These are phyloP conservation scores for Aureobasidium sp. DNA, from an alignment of 2,329 filamentous ascomycete genomes.

Conservation along the genomic window DNA sequence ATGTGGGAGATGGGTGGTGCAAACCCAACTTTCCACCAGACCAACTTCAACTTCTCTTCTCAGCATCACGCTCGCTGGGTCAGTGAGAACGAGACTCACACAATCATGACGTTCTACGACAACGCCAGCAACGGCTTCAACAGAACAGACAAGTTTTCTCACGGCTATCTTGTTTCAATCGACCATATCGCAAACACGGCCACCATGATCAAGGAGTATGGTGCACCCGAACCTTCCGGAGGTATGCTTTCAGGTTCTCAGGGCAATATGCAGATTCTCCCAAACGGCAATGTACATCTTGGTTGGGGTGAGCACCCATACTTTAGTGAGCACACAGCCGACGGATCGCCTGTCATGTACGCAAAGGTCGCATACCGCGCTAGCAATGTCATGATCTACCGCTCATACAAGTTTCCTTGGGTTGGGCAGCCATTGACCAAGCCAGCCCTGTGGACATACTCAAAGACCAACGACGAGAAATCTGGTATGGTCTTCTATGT, in stretches of 20 bases:
- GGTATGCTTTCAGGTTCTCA: conserved; percentile 45
- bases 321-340: conserved; percentile 38
- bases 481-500: conserved; percentile 42
- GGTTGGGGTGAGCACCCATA: conserved; percentile 47
- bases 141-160: conserved; percentile 31
- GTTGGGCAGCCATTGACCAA: conserved; percentile 40
- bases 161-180: conserved; percentile 42
- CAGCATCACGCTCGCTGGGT: conserved; percentile 49
- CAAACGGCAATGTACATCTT: conserved; percentile 48
- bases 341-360: conserved; percentile 49
- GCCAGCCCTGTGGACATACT: conserved; percentile 32
- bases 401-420: conserved; percentile 50
- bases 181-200: conserved; percentile 40
- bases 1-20: conserved; percentile 47
- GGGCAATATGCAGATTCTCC: conserved; percentile 48
- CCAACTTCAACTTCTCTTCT: conserved; percentile 43
- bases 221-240: conserved; percentile 40
- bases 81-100: conserved; percentile 39
- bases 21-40: conserved; percentile 40
- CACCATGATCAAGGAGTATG: conserved; percentile 40
- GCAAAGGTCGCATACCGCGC: conserved; percentile 38
- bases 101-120: conserved; percentile 48
- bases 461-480: conserved; percentile 27
- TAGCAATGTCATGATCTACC: conserved; percentile 46
- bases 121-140: conserved; percentile 47